Base-by-base conservation (phyloP, 148 eudicot species). In the Chenopodium formosanum region DNA sequence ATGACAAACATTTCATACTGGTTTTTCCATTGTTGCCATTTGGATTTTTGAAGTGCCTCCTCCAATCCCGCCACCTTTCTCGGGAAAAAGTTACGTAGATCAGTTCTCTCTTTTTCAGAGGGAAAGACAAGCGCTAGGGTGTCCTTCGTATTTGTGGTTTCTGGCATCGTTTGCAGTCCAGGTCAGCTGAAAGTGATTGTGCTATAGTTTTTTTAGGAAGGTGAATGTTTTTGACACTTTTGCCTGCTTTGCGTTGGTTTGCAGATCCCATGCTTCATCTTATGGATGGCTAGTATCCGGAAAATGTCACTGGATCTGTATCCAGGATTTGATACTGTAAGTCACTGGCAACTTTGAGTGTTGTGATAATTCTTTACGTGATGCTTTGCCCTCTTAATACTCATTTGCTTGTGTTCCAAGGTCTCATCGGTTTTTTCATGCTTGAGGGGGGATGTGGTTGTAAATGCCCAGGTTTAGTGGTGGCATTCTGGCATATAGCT, bases 31-130 rank as follows among this genome's bases (percentile, higher is more conserved):
- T 74, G 20, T 74, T 82, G 78, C 82, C 83, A 82, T 84, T 83
- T 87, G 88, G 84, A 90, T 84, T 82, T 76, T 91, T 88, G 84
- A 85, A 96, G 99, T 96, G 94, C 98, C 97, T 82, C 94, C 90
- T 88, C 97, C 98, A 84, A 86, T 94, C 37, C 99, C 98, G 81
- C 98, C 93, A 80, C 97, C 91, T 87, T 87, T 89, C 83, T 95
- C 99, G 81, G 97, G 95, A 92, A 88, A 78, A 81, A 88, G 95
- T 87, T 88, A 84, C 68, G 69, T 76, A 29, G 73, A 89, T 52
- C 95, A 92, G 76, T 73, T 91, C 73, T 84, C 83, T 69, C 91
- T 75, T 77, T 96, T 96, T 74, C 80, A 72, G 80, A 90, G 86
- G 83, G 90, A 92, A 84, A 90, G 84, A 74, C 85, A 73, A 85